Evolutionary conservation across 768 basidiomycete genomes (phyloP), one percentile per base, ranked within the genome.

Genomic region (Leccinum longicurvipes): DNA sequence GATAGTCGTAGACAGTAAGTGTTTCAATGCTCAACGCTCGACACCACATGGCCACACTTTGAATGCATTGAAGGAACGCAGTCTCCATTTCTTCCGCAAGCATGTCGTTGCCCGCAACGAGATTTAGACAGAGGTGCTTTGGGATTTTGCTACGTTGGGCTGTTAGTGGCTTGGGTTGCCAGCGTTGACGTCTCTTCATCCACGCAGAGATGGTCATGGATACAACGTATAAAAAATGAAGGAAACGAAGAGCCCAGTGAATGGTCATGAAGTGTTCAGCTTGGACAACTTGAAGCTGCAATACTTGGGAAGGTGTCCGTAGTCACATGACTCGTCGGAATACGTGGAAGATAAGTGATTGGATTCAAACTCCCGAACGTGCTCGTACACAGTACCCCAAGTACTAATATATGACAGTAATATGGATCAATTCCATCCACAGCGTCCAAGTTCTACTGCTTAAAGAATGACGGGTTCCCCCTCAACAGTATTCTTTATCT

Each of bases 401-500:
- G n/a, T 41, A 41, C 39, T 21, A 41, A 41, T 41, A 41, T 41
- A 23, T 23, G 44, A 23, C 45, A 34, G 25, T 39, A 17, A 32
- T 51, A 36, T 7, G 49, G 6, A 53, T 53, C 48, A 50, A 55
- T 12, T 17, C 23, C 41, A 54, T 47, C 21, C 36, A 47, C 50
- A 54, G 21, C 29, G 27, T 44, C 29, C 48, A 25, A 7, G 36
- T 39, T 41, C 57, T 54, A 60, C 36, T 2, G 41, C 23, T 66
- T 47, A 66, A 24, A 73, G 70, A 53, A 72, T 73, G 42, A 49
- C 60, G 2, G 75, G 80, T 57, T 85, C 85, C 50, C 82, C 80
- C 54, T 87, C 79, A 47, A 94, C 83, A 21, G 77, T 76, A 68
- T 82, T 83, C 82, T 98, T 98, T 72, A 98, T 87, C 76, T 88